Evolutionary conservation across 225 moss, liverwort and hornwort genomes (phyloP).

Genomic region (Neckera pumila): DNA sequence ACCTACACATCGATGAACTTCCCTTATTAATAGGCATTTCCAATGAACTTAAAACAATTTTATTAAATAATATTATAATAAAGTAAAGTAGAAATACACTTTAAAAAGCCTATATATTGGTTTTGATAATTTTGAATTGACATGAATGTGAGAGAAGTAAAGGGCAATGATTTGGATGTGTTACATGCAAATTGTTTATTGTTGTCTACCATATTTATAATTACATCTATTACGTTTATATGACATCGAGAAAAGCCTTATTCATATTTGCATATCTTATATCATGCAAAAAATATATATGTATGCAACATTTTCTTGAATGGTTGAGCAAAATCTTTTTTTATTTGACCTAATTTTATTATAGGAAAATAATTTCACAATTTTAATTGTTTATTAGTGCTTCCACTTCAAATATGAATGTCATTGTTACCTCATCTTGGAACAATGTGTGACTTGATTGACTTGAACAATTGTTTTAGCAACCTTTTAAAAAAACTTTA

Average conservation of each 20-base stretch:
- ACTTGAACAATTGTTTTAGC: background rate
- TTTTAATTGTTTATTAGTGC: background rate
- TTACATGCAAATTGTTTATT: too few relatives aligned
- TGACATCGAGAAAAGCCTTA: background rate
- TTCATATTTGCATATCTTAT: background rate
- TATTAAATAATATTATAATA: background rate
- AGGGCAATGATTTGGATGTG: background rate
- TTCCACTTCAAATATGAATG: background rate
- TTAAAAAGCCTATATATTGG: accelerated
- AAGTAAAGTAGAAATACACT: background rate
- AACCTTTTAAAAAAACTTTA: too few relatives aligned
- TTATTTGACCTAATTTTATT: background rate
- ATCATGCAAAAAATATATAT: background rate
- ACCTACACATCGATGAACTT: background rate
- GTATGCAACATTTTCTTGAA: too few relatives aligned
- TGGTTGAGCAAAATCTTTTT: background rate
- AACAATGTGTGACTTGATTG: background rate
- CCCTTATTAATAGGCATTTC: accelerated
- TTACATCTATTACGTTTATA: background rate
- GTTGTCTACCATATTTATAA: accelerated
- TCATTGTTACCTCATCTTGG: too few relatives aligned
- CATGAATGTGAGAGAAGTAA: too few relatives aligned
- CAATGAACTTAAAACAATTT: background rate
- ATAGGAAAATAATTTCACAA: too few relatives aligned
- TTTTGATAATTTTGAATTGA: background rate